Base-by-base conservation (phyloP, 768 basidiomycete species). In the Filobasidium floriforme region DNA sequence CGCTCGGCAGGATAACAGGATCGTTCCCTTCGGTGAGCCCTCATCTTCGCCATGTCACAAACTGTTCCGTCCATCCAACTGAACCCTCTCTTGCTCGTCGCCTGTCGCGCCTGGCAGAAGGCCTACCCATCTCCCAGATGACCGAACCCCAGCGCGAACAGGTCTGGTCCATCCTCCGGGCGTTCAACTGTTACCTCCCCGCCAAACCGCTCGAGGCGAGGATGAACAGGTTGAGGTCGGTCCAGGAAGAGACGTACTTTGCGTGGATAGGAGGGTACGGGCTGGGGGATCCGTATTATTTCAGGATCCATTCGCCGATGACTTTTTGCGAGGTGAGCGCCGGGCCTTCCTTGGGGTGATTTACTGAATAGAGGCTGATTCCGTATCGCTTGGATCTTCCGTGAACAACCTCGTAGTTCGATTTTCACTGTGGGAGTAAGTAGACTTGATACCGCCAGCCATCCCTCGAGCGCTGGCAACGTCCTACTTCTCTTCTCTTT, bases 381-480 rank as follows among this genome's bases (percentile, higher is more conserved):
- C n/a, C n/a, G n/a, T n/a, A n/a, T n/a, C n/a, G n/a, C n/a, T n/a
- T n/a, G n/a, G n/a, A n/a, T n/a, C n/a, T n/a, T n/a, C n/a, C n/a
- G n/a, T n/a, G n/a, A n/a, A n/a, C n/a, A n/a, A n/a, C n/a, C n/a
- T n/a, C n/a, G n/a, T n/a, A 70, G 70, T 74, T 76, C 46, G 75
- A 76, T 64, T 74, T 74, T 65, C 75, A 76, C 62, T 76, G 73
- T 62, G 75, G 75, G n/a, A 73, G 72, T 73, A 40, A 62, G 72
- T 68, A 19, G n/a, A n/a, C n/a, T n/a, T n/a, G n/a, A n/a, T n/a
- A n/a, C n/a, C n/a, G n/a, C n/a, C n/a, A n/a, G n/a, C n/a, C n/a
- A n/a, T n/a, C n/a, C n/a, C n/a, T n/a, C n/a, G n/a, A n/a, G n/a
- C n/a, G n/a, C n/a, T n/a, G n/a, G n/a, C n/a, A n/a, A n/a, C n/a